A percentile compares a stretch with the other conserved stretches of the same genome.
Evolutionary conservation across 345 rosid species (phyloP).

Genomic region (Boechera divaricarpa): DNA sequence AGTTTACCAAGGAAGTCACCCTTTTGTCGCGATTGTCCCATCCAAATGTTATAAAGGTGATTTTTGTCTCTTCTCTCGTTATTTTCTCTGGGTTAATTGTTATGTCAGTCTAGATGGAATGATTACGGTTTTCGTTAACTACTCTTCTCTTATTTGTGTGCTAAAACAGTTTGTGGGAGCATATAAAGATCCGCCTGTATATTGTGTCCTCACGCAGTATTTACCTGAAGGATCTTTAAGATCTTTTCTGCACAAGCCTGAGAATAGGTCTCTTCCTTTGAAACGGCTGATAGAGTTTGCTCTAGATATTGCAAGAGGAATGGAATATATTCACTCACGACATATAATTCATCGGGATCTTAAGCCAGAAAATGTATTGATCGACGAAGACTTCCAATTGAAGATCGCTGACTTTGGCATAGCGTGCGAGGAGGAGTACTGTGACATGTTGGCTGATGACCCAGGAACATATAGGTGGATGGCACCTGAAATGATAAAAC

Average conservation of each 20-base stretch:
- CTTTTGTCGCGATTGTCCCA: constrained; percentile 78
- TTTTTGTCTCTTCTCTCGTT: not conserved
- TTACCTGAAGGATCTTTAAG: constrained; percentile 83
- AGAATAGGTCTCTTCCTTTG: constrained; percentile 71
- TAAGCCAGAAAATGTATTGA: constrained; percentile 92
- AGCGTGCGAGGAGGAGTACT: constrained; percentile 88
- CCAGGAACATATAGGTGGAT: constrained; percentile 99
- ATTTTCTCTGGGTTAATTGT: not conserved
- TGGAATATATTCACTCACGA: constrained; percentile 91
- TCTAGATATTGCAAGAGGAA: constrained; percentile 84
- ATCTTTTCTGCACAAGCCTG: constrained; percentile 93
- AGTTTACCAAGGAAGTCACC: constrained; percentile 82
- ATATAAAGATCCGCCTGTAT: constrained; percentile 76
- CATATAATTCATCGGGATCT: constrained; percentile 95
- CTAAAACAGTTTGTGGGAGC: constrained; percentile 72
- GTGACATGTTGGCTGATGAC: constrained; percentile 86
- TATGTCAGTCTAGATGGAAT: not conserved
- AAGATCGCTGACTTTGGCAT: constrained; percentile 98
- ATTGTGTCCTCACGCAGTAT: constrained; percentile 70
- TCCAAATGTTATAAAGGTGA: constrained; percentile 87
- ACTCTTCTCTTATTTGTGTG: constrained; percentile 36
- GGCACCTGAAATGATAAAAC: constrained; percentile 99
- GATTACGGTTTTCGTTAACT: constrained; percentile 8
- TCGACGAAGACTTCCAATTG: constrained; percentile 69
- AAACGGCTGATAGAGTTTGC: constrained; percentile 66